Evolutionary conservation across 148 eudicot species (phyloP).

Genomic region (Limonium bicolor): DNA sequence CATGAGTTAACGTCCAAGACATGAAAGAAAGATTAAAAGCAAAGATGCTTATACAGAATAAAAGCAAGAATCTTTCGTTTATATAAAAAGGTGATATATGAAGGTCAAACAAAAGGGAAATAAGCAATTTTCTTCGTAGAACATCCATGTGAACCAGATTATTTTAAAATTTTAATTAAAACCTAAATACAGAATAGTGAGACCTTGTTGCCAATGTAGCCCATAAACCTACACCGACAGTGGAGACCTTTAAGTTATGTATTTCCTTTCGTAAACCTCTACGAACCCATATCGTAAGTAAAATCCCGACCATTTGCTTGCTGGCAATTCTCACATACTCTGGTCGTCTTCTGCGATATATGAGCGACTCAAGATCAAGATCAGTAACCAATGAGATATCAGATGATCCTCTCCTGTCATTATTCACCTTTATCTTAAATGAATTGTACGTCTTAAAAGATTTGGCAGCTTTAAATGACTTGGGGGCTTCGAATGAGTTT

Average conservation of each 20-base stretch:
- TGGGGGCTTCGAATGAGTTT: too few species aligned
- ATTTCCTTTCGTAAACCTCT: slow-evolving; percentile 78
- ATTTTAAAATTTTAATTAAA: slow-evolving; percentile 27
- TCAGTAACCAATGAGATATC: slow-evolving; percentile 33
- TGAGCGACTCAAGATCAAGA: slow-evolving; percentile 58
- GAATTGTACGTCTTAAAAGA: slow-evolving; percentile 44
- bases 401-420: slow-evolving; percentile 22
- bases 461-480: slow-evolving; percentile 46
- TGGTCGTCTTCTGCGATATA: slow-evolving; percentile 40
- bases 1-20: too few species aligned
- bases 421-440: slow-evolving; percentile 24
- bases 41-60: too few species aligned
- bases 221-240: slow-evolving; percentile 98
- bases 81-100: too few species aligned
- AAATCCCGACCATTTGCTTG: slow-evolving; percentile 98
- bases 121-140: too few species aligned
- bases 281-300: slow-evolving; percentile 89
- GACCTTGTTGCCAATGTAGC: slow-evolving; percentile 98
- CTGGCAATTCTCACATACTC: slow-evolving; percentile 84
- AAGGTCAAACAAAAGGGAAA: too few species aligned
- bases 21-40: too few species aligned
- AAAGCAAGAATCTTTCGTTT: too few species aligned
- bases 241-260: slow-evolving; percentile 75
- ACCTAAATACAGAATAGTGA: slow-evolving; percentile 7
- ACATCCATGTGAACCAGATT: neutral